Evolutionary conservation across 352 stramenopile genomes (phyloP), one percentile per base, ranked within the genome.

Genomic region (Globisporangium paddicum): DNA sequence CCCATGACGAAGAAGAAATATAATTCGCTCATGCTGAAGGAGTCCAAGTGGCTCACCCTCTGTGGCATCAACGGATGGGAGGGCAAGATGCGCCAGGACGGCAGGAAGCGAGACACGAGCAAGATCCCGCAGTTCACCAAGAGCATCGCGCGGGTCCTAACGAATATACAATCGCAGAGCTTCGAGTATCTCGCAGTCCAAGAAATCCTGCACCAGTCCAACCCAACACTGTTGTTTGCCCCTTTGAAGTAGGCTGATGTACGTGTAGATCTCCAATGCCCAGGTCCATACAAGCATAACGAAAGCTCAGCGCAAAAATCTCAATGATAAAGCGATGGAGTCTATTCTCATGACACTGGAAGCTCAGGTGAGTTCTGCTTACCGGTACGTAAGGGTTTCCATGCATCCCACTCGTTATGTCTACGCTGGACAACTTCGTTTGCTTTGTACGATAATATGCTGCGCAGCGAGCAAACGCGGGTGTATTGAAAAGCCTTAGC

Each of bases 101-200:
- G 81, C 5, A 69, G 78, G 26, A 77, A 67, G 40, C 64, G 69
- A 5, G 71, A 87, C 56, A 66, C 60, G 6, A 69, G 56, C 25
- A 72, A 68, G 25, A 55, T 69, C 7, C 81, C 81, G 5, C 69
- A 84, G 48, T 90, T 84, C 57, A 89, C 78, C 0, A 72, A 60
- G 23, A 90, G 81, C 57, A 45, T 87, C 46, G 51, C 49, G 18
- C 78, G 81, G 18, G 66, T 91, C 19, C 51, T 77, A 13, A 83
- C 71, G 1, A 91, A 89, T 58, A 58, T 90, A 5, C 53, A 68
- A 28, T 89, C 81, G 10, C 49, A 74, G 47, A 89, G 81, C 60
- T 91, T 91, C 48, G 81, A 91, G 50, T 83, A 86, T 28, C 6
- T 87, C 10, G 81, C 79, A 0, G 79, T 91, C 6, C 79, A 89